Conservation (phyloP, 805 yeast genomes). For the Metschnikowia bowlesiae region DNA sequence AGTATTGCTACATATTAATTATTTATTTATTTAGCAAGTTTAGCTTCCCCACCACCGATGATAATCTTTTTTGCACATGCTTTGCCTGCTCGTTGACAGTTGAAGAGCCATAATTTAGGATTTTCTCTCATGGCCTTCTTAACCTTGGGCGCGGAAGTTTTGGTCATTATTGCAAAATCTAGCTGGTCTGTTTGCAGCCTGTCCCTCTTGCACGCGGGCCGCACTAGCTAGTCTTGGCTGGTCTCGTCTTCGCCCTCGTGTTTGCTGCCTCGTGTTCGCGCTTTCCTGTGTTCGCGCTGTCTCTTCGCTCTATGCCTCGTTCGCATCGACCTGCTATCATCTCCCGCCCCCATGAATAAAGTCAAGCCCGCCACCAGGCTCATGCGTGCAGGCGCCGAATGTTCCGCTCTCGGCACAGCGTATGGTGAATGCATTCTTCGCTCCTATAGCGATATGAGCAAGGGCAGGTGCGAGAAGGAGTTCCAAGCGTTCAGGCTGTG, state of each 20-base stretch:
- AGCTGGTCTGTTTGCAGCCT: no score
- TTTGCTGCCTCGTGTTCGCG: neutral
- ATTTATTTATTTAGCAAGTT: neutral
- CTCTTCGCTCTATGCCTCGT: neutral
- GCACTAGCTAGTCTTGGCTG: no score
- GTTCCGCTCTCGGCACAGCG: constrained; percentile 39
- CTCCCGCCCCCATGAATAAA: constrained; percentile 14
- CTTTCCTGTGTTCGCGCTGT: neutral
- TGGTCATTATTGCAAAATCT: no score
- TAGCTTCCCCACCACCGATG: neutral
- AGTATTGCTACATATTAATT: neutral
- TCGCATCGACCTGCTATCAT: neutral
- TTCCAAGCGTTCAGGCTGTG: constrained; percentile 48
- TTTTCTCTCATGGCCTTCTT: no score
- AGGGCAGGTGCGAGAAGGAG: constrained; percentile 51
- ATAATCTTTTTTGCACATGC: neutral
- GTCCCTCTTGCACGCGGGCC: no score
- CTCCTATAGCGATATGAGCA: constrained; percentile 46
- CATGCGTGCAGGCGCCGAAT: constrained; percentile 35
- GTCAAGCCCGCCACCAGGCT: constrained; percentile 42
- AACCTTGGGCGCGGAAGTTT: no score
- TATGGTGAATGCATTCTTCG: constrained; percentile 55
- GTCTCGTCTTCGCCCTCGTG: neutral
- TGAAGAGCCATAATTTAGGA: no score
- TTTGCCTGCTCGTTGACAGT: no score